Evolutionary conservation across 1,139 yeast genomes (phyloP), one percentile per base, ranked within the genome.

Genomic region (Entelexis sorbosivorans): DNA sequence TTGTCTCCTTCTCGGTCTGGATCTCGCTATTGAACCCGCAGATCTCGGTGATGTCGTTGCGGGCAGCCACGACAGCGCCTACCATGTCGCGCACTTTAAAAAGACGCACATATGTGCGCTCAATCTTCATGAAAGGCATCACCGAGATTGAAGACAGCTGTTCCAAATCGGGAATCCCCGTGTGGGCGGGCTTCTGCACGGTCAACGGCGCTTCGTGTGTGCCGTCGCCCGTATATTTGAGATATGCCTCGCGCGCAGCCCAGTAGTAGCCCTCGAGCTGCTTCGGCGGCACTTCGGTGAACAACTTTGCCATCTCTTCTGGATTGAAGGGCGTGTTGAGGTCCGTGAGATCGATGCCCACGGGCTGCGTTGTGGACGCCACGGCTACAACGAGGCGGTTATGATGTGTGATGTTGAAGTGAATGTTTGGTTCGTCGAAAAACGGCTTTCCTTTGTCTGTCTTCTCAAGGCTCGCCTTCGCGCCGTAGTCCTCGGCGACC

Each of bases 181-280:
- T 10, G 28, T 52, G 53, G 13, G 52, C 42, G 17, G 58, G 59
- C 39, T 34, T 47, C 13, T 24, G 40, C 17, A 47, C 35, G 5
- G 20, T 17, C 19, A 55, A 16, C 11, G 56, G 54, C 20, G 38
- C 40, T 26, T 55, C 54, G n/a, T 52, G 40, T 10, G 38, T 26
- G 16, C 56, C 56, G 36, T 32, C 53, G 35, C 57, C 59, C 1
- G 51, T 47, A 47, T 47, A 49, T 42, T 59, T 59, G 14, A 59
- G 48, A 28, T 49, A 56, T 11, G 60, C 60, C 39, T 58, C 61
- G 11, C 61, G 46, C 14, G 55, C 58, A 3, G 61, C 59, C 61
- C 61, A 58, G 29, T 42, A 51, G 11, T 51, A 31, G 20, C 59
- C 56, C 22, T 29, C 44, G 16, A 51, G 35, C 6, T 5, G 7